Evolutionary conservation across 2,329 filamentous ascomycete genomes (phyloP).

Genomic region (Apiospora pterosperma): DNA sequence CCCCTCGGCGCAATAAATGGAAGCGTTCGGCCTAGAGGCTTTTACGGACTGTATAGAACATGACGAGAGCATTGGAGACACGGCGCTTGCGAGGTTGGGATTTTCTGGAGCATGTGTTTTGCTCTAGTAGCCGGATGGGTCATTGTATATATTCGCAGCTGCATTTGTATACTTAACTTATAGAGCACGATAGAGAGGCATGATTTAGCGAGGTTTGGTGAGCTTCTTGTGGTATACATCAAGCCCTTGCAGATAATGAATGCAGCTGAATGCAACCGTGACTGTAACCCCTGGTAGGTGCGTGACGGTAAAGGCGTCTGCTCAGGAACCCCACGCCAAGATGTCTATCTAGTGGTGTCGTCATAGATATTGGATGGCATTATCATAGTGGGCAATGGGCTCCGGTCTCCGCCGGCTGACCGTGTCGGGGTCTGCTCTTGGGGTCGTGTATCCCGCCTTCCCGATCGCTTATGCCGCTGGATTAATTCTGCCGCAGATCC

Average conservation of each 20-base stretch:
- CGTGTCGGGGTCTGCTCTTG: background rate
- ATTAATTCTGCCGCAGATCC: background rate
- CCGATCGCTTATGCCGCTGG: background rate
- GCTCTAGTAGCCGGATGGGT: background rate
- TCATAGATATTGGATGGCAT: background rate
- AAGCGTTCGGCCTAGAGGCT: background rate
- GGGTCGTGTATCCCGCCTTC: background rate
- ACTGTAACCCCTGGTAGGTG: no score
- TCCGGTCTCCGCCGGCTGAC: background rate
- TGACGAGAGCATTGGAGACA: background rate
- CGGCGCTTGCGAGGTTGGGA: background rate
- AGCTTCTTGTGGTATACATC: no score
- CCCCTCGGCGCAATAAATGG: slow-evolving; percentile 16
- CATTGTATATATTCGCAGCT: background rate
- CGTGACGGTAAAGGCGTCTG: no score
- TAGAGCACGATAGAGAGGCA: background rate
- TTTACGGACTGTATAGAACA: background rate
- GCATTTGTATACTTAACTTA: background rate
- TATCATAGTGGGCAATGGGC: background rate
- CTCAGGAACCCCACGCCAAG: background rate
- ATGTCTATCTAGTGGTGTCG: background rate
- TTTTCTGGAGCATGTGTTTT: background rate
- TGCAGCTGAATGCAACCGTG: no score
- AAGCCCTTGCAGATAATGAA: no score
- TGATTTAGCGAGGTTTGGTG: no score